Base-by-base conservation (phyloP, 371 early-diverging fungal species). In the Batrachochytrium dendrobatidis region DNA sequence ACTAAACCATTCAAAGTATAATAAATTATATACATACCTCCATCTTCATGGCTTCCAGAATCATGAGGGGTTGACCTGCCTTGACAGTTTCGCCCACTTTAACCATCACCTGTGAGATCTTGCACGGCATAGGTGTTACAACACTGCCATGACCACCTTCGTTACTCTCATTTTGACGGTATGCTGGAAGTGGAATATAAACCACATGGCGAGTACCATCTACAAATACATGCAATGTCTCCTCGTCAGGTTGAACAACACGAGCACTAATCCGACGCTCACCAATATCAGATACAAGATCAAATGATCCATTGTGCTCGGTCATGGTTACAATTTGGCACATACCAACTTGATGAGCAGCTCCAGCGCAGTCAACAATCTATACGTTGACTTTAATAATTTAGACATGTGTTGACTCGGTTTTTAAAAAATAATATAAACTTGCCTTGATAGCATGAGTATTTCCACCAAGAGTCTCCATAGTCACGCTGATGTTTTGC, bases 21-120 rank as follows among this genome's bases (percentile, higher is more conserved):
- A 10, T 30, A 28, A 10, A 53, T 20, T 7, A 32, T 29, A 43
- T 8, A 50, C 67, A 55, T 61, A 82, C 81, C 83, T 95, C 95
- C 97, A 96, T 96, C 81, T 96, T 96, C 97, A 96, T 96, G 22
- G 97, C 97, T 66, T 96, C 97, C 43, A 96, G 76, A 28, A 96
- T 81, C 0, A 95, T 71, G 50, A 96, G 70, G 20, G 86, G 79
- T 44, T 85, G 79, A 28, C 89, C 94, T 71, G 89, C 88, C 53
- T 82, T 79, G n/a, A 96, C 91, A 33, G 70, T 71, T 50, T 91
- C 86, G 22, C 95, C 97, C 17, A 84, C 76, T 53, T 85, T 76
- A 32, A 51, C 51, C 12, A 51, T 28, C 3, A 93, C 85, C 69
- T 89, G 88, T 6, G 91, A 86, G 56, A 96, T 92, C 77, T 91